Evolutionary conservation across 2,329 filamentous ascomycete genomes (phyloP), one percentile per base, ranked within the genome.

Genomic region (Chrysosporium keratinophilum): DNA sequence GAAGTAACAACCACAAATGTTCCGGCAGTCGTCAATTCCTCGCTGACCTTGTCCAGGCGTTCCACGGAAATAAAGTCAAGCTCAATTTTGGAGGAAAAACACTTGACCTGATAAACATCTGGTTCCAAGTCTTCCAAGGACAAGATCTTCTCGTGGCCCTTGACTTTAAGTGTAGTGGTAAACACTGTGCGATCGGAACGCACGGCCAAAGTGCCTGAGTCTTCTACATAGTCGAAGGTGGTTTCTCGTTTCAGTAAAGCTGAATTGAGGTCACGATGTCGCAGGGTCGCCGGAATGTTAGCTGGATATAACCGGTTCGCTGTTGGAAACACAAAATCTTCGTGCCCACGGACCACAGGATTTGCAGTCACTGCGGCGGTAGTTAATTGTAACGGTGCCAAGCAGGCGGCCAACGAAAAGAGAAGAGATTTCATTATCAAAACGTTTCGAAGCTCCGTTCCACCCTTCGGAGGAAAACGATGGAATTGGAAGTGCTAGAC

Each of bases 1-100:
- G 60, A 58, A 11, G 60, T 60, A 33, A 62, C 57, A 17, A 55
- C 52, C 5, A 60, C 34, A 17, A 62, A 59, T 28, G 50, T 54
- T 1, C 48, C 42, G 9, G 40, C 41, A 12, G 45, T 28, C 28
- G 56, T 50, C 10, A 62, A 20, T 23, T 52, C 56, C 34, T 51
- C 42, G 2, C 39, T 50, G 3, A 57, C 34, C n/a, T 46, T 42
- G 17, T 57, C 48, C 1, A 57, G 33, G 12, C 35, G 33, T 17
- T 51, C 40, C 34, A 33, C 17, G 2, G 54, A 55, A 15, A 17
- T 7, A 31, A 60, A 59, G 23, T 23, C 40, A 0, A 60, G 46
- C 23, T 52, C 48, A 17, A 60, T 58, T 33, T 50, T 48, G 2
- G 49, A 47, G 20, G 49, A 35, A 3, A 44, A 58, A 42, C 54